A percentile compares a stretch with the other conserved stretches of the same genome.
Evolutionary conservation across 768 basidiomycete genomes (phyloP).

Genomic region (Udeniomyces megalosporus): DNA sequence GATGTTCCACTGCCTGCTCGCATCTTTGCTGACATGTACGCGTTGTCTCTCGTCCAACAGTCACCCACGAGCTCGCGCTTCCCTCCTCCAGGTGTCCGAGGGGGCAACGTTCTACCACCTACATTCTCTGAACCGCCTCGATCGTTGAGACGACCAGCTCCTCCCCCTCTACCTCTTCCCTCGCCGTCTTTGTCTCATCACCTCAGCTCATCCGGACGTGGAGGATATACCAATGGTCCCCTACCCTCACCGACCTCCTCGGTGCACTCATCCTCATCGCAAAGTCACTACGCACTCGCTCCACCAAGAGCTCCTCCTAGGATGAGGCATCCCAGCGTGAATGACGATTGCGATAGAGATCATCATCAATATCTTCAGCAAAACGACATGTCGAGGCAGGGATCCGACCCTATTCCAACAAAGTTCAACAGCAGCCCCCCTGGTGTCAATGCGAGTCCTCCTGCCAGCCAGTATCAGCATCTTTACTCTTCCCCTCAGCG

Average conservation of each 20-base stretch:
- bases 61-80: slow-evolving; percentile 3
- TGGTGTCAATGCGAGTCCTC: too few species aligned
- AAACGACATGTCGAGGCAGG: too few species aligned
- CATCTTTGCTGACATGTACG: background rate
- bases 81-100: slow-evolving; percentile 8
- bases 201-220: background rate
- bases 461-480: too few species aligned
- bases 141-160: background rate
- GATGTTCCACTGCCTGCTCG: background rate
- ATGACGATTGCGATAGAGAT: too few species aligned
- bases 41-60: background rate
- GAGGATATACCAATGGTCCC: background rate
- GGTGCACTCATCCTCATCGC: too few species aligned
- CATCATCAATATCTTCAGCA: too few species aligned
- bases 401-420: too few species aligned
- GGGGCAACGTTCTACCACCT: slow-evolving; percentile 10
- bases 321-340: too few species aligned
- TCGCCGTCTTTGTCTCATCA: background rate
- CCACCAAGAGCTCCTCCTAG: too few species aligned
- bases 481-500: too few species aligned
- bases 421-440: too few species aligned
- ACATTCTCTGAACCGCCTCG: slow-evolving; percentile 4
- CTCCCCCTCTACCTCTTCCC: background rate
- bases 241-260: background rate
- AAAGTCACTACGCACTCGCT: too few species aligned